Base-by-base conservation (phyloP, 331 rosid genomes). In the Quercus lobata region DNA sequence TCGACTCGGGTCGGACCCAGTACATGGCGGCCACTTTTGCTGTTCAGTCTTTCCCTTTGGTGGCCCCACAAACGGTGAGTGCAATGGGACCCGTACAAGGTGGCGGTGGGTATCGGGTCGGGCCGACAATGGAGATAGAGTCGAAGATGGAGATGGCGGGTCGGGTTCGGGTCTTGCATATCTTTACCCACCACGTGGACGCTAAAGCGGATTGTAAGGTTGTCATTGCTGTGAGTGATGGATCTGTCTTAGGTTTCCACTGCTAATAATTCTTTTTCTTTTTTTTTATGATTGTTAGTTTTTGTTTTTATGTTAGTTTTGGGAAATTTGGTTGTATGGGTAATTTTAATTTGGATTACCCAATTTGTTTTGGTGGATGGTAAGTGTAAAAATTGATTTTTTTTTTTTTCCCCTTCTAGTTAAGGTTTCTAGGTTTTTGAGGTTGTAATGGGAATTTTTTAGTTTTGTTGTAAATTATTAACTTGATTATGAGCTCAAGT, bases 161-260 rank as follows among this genome's bases (percentile, higher is more conserved):
- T 57, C 83, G 97, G 69, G 88, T 95, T 46, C 80, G 89, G 78
- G 96, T 95, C n/a, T 69, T 95, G 89, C 89, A 92, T 71, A 74
- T 95, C 41, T 92, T 95, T 85, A 92, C 89, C 7, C 97, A 92
- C 76, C 97, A 84, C 34, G 94, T 85, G 76, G 86, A 86, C 68
- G 92, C 89, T 6, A 88, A 70, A 29, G 78, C 90, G 7, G 82
- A 70, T 3, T 95, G 98, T 81, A 86, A 79, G 79, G 93, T 95
- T 10, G 81, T 83, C 62, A 76, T 95, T 56, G 71, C 94, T 9
- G 86, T 93, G 52, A 78, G 82, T 55, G 92, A 90, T 62, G 98
- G 98, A 78, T 82, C 97, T 69, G 97, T 95, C 0, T 58, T 95
- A 75, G 98, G 97, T 61, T 91, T 95, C 76, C 92, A 86, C 24